Evolutionary conservation across 352 stramenopile genomes (phyloP).

Genomic region (Pythium periplocum): DNA sequence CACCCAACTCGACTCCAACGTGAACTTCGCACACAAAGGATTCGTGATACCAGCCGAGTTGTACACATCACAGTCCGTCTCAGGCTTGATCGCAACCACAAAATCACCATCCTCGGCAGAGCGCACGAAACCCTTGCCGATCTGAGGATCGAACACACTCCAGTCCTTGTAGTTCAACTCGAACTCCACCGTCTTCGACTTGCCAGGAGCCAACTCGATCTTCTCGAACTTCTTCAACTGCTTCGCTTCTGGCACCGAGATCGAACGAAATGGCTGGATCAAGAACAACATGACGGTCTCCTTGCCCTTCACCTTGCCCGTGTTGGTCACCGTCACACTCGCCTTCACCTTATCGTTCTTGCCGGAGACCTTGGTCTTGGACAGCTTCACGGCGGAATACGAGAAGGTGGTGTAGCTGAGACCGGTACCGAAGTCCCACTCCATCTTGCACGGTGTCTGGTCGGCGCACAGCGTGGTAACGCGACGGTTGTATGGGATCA

Average conservation of each 20-base stretch:
- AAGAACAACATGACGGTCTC: slow-evolving; percentile 80
- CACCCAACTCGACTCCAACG: neutral
- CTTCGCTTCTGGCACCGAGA: slow-evolving; percentile 74
- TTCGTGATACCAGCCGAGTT: slow-evolving; percentile 3
- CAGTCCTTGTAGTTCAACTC: slow-evolving; percentile 29
- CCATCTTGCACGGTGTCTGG: slow-evolving; percentile 37
- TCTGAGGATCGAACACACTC: slow-evolving; percentile 40
- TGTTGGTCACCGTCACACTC: slow-evolving; percentile 70
- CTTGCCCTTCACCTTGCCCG: slow-evolving; percentile 43
- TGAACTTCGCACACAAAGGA: slow-evolving; percentile 9
- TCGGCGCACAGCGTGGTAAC: slow-evolving; percentile 35
- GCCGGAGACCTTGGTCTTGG: slow-evolving; percentile 24
- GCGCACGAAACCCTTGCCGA: slow-evolving; percentile 36
- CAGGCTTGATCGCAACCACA: slow-evolving; percentile 37
- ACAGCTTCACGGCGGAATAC: slow-evolving; percentile 42
- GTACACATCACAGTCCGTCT: slow-evolving; percentile 36
- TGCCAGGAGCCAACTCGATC: slow-evolving; percentile 43
- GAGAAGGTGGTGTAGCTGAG: slow-evolving; percentile 68
- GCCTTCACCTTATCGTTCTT: slow-evolving; percentile 26
- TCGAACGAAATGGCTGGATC: slow-evolving; percentile 48
- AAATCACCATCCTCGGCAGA: slow-evolving; percentile 33
- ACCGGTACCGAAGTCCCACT: slow-evolving; percentile 65
- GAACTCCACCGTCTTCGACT: slow-evolving; percentile 35
- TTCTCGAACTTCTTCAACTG: slow-evolving; percentile 78
- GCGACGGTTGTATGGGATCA: slow-evolving; percentile 29